Percentiles rank a stretch among this genome's conserved stretches.
Conservation (phyloP, 148 eudicot genomes). For the Agrostemma githago region DNA sequence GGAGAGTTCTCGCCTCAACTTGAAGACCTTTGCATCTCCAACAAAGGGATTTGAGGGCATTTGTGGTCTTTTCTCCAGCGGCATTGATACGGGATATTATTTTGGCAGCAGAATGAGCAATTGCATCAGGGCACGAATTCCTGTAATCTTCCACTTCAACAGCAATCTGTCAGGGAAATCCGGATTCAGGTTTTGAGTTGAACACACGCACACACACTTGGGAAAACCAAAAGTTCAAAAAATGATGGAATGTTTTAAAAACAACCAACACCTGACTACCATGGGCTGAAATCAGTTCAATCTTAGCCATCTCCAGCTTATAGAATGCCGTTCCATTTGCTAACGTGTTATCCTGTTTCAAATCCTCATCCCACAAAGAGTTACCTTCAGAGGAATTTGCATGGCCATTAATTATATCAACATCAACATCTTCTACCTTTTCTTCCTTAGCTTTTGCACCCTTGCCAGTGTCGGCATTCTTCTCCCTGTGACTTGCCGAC, state of each 20-base stretch:
- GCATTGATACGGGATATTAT: conserved; percentile 85
- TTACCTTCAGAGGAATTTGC: conserved; percentile 41
- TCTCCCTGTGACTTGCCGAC: conserved; percentile 32
- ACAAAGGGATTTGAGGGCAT: conserved; percentile 85
- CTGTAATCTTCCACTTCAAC: conserved; percentile 85
- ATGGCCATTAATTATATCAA: conserved; percentile 57
- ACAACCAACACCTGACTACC: conserved; percentile 59
- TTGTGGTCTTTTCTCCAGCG: conserved; percentile 83
- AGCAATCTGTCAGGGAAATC: conserved; percentile 39
- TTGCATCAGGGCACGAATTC: conserved; percentile 88
- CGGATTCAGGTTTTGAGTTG: conserved; percentile 2
- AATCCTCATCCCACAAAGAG: conserved; percentile 42
- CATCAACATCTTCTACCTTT: conserved; percentile 38
- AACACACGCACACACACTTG: neutral
- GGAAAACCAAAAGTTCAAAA: neutral
- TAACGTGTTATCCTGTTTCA: conserved; percentile 52
- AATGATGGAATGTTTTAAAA: too few relatives aligned
- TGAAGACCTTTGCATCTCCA: conserved; percentile 96
- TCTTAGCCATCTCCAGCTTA: conserved; percentile 83
- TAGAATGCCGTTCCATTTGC: conserved; percentile 73
- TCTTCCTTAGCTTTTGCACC: conserved; percentile 29
- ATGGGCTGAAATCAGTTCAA: conserved; percentile 63
- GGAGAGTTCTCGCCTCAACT: conserved; percentile 59
- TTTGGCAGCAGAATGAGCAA: conserved; percentile 88
- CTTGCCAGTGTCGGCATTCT: conserved; percentile 27